Evolutionary conservation across 768 basidiomycete genomes (phyloP), one percentile per base, ranked within the genome.

Genomic region (Tulasnella sp.): DNA sequence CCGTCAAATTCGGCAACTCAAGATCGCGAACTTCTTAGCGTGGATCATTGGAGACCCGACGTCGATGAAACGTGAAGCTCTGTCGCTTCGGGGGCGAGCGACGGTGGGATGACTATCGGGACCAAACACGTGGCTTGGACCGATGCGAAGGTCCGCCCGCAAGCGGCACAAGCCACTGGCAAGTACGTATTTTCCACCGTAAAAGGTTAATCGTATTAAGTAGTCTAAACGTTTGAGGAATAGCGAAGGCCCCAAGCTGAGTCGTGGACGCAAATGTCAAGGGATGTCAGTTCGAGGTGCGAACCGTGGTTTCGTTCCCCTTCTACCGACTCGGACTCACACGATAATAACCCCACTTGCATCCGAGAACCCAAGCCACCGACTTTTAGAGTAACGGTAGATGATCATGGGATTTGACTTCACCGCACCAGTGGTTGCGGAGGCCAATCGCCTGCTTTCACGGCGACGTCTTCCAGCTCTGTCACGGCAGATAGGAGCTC

Each of bases 401-500:
- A 69, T 34, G 64, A n/a, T 34, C 64, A 69, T 34, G 64, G 34
- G 64, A 69, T 69, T 69, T 31, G 28, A 18, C 64, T 69, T 34
- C 31, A 69, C 64, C 64, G 64, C 74, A 28, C 74, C 41, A 75
- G 20, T 22, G 74, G 74, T 22, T 42, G 41, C 46, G 20, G n/a
- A 20, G 78, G 72, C 78, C 78, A 79, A 40, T 40, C 44, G n/a
- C 78, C 78, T 14, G 78, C 78, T 16, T 40, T 41, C 3, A 40
- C 78, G 69, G 78, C 78, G 42, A 44, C 22, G 24, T 44, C 40
- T 50, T 79, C 78, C 14, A 73, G 60, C 40, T 31, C 60, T 42
- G 41, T n/a, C 24, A 79, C 69, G 1, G 24, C 40, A 24, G 37
- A 75, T 64, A 72, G 37, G 34, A 82, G 75, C 75, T 78, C 78